Base-by-base conservation (phyloP, 2,329 filamentous ascomycete species). In the Cercospora sp. region DNA sequence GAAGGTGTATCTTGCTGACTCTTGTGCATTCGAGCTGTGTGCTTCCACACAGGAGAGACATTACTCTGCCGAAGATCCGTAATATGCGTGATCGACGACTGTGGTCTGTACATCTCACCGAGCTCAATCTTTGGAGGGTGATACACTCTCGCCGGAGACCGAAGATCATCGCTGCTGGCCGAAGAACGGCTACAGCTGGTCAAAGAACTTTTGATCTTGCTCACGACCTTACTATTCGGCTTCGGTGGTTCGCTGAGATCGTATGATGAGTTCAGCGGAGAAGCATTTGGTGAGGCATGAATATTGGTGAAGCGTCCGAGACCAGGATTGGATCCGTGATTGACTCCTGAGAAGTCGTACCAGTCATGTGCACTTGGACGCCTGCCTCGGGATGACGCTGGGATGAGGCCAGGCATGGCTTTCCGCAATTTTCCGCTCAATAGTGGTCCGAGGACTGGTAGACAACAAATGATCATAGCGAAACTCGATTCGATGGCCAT, bases 401-500 rank as follows among this genome's bases (percentile, higher is more conserved):
- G 30, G n/a, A 23, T 30, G n/a, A 57, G 13, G n/a, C 62, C 58
- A 10, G 63, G 30, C 7, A 53, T 63, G 6, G 61, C 18, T 58
- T 55, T 67, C 1, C 64, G 36, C 67, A 68, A 70, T 7, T 60
- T 28, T 13, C 59, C 42, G 18, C 64, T 65, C 9, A 59, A 45
- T 3, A 69, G 40, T 6, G 48, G 64, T n/a, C 72, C 67, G 8
- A 75, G 58, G 3, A 73, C 73, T 5, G 74, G 74, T 26, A 74
- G 40, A 66, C 71, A 75, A 66, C 74, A 75, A 28, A 69, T 68
- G 42, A 75, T 75, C 26, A 75, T 69, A 2, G 72, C 68, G 5
- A 73, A 73, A 28, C 73, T 73, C 16, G 71, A 72, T 63, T 75
- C 74, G 30, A 75, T 70, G 31, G 74, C 71, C 3, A 73, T 75